A percentile compares a stretch with the other conserved stretches of the same genome.
Evolutionary conservation across 768 basidiomycete species (phyloP).

Genomic region (Sarcodon aspratus): DNA sequence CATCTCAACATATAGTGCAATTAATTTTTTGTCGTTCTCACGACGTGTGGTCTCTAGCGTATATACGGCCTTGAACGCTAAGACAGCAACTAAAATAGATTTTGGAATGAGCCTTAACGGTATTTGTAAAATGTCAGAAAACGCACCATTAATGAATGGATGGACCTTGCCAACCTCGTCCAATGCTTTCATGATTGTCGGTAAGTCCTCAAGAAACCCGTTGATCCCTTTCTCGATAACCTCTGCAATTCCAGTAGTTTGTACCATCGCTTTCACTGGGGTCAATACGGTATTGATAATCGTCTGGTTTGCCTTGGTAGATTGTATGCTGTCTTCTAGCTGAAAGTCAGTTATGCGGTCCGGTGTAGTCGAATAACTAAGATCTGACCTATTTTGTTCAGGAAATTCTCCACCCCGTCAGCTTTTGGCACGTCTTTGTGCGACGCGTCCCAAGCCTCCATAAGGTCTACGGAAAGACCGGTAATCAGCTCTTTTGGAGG

Average conservation of each 20-base stretch:
- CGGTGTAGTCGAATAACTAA: background rate
- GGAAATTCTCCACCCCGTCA: background rate
- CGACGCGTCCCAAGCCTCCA: background rate
- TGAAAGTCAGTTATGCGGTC: background rate
- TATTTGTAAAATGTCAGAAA: background rate
- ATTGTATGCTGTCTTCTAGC: background rate
- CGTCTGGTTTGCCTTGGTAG: background rate
- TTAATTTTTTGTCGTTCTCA: slow-evolving; percentile 39
- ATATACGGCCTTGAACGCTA: slow-evolving; percentile 38
- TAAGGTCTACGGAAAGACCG: background rate
- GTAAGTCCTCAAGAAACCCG: slow-evolving; percentile 8
- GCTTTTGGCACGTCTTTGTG: background rate
- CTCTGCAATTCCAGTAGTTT: background rate
- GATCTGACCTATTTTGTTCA: background rate
- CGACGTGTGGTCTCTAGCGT: slow-evolving; percentile 34
- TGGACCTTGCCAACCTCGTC: slow-evolving; percentile 15
- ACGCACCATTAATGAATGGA: slow-evolving; percentile 12
- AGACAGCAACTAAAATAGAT: slow-evolving; percentile 30
- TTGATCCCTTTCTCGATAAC: slow-evolving; percentile 8
- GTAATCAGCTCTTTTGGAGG: no score
- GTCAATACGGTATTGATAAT: background rate
- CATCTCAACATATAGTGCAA: slow-evolving; percentile 37
- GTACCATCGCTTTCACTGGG: background rate
- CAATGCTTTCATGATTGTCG: slow-evolving; percentile 10
- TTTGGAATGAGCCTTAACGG: background rate